phyloP scores from a whole-genome alignment of 257 asterid species.

The Phtheirospermum japonicum region DNA sequence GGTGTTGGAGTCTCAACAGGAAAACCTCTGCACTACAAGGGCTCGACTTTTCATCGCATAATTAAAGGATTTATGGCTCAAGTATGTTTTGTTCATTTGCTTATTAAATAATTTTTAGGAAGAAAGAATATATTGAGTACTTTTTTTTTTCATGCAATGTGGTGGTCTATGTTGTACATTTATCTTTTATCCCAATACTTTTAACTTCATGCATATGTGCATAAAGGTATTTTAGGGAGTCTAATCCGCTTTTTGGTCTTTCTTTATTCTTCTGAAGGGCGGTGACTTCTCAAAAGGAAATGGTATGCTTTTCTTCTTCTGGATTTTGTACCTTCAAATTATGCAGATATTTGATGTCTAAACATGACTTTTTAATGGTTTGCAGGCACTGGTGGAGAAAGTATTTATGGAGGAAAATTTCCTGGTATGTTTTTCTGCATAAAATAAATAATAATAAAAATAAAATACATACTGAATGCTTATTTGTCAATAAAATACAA shows the following conservation, averaged over 20 bases:
- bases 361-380: slow-evolving; percentile 74
- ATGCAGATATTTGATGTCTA: slow-evolving; percentile 59
- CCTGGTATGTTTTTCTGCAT: slow-evolving; percentile 52
- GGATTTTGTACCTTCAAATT: slow-evolving; percentile 59
- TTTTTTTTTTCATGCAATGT: slow-evolving; percentile 12
- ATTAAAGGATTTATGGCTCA: slow-evolving; percentile 97
- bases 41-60: slow-evolving; percentile 83
- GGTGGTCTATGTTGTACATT: not conserved
- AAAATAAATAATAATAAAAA: not conserved
- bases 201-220: slow-evolving; percentile 6
- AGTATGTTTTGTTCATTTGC: slow-evolving; percentile 44
- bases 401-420: slow-evolving; percentile 95
- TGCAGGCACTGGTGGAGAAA: slow-evolving; percentile 99
- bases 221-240: slow-evolving; percentile 6
- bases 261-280: slow-evolving; percentile 54
- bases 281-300: slow-evolving; percentile 97
- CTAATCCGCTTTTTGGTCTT: slow-evolving; percentile 30
- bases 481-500: slow-evolving; percentile 11
- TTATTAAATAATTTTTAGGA: not conserved
- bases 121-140: slow-evolving; percentile 16
- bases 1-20: slow-evolving; percentile 79
- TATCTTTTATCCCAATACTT: slow-evolving; percentile 14
- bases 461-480: slow-evolving; percentile 10
- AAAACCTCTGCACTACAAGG: slow-evolving; percentile 93
- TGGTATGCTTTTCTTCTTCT: slow-evolving; percentile 78